Base-by-base conservation (phyloP, 257 asterid species). In the Solanum chilense region DNA sequence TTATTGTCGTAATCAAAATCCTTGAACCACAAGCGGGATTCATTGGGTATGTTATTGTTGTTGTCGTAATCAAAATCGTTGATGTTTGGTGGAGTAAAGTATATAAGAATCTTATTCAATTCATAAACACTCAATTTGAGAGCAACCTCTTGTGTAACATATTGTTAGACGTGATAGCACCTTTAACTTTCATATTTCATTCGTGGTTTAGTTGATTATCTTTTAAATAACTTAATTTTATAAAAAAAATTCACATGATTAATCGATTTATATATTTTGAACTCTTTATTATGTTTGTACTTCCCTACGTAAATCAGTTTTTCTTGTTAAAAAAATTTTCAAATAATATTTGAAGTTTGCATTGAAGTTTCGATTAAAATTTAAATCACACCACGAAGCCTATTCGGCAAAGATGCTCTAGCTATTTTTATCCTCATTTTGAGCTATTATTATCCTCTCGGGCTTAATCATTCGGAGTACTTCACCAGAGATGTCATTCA, bases 331-430 rank as follows among this genome's bases (percentile, higher is more conserved):
- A 33, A 3, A 4, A 0, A 33, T 3, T 33, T 33, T 0, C 35
- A 33, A 3, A 33, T 33, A 33, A 33, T 37, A 37, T 6, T 0
- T 6, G 7, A 37, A 37, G 7, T 37, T 6, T 37, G 7, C 1
- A 37, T 37, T 6, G 0, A 37, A 37, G 7, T 37, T 37, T 0
- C 0, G 7, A 6, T 35, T 35, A 35, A 35, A 37, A 37, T 37
- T 37, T 37, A 35, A 35, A 35, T 35, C 39, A 5, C 39, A 37
- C 7, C 0, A 0, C 39, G 1, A 6, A 37, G 39, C 0, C 2
- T 7, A 37, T 37, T 37, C 0, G 39, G 1, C 7, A 2, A 1
- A 33, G 1, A 33, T 1, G 1, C 35, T 33, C 35, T 0, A 33
- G 5, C 35, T 37, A 37, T 37, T 37, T 6, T 37, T 37, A 8